Base-by-base conservation (phyloP, 116 monocot species). In the Phalaenopsis hybrid region DNA sequence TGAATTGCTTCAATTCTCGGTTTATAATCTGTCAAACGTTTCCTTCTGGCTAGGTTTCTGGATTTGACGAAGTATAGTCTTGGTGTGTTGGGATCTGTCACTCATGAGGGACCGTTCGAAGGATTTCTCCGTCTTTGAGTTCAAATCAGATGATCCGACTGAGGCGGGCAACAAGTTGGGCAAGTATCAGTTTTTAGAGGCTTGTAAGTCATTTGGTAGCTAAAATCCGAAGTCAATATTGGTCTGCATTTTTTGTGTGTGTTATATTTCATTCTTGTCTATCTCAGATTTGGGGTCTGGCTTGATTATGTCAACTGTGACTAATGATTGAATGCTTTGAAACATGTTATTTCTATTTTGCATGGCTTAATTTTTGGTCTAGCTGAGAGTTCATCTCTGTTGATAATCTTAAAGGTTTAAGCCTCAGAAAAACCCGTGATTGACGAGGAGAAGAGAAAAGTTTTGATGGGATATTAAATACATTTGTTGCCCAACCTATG, bases 121-220 rank as follows among this genome's bases (percentile, higher is more conserved):
- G 80, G 80, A 80, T 44, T 67, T 80, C 23, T 80, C 80, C 45
- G 67, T 80, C 8, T 59, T 74, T 28, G 80, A 61, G 28, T 75
- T 59, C 80, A n/a, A 79, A 17, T 28, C 75, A 57, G 80, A 65
- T 23, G 78, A 57, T 10, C 31, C 41, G 46, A n/a, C 37, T 50
- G 80, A 68, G 7, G n/a, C 15, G 33, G 72, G 28, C 10, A 77
- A 58, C 4, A 57, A 68, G 18, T 5, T 83, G 48, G 51, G 13
- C 73, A 87, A 81, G 74, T 81, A 73, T 41, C 76, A 65, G 23
- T 86, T 86, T 80, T 75, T 86, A 20, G 37, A 78, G 57, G 52
- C 69, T 51, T 86, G 86, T 86, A 73, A 83, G 80, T 44, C 25
- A 4, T 11, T 74, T 43, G 15, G 49, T 41, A 46, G 21, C 75